Percentiles rank a stretch among this genome's conserved stretches.
Evolutionary conservation across 495 filamentous ascomycete species (phyloP).

Genomic region (Talaromyces ruber): DNA sequence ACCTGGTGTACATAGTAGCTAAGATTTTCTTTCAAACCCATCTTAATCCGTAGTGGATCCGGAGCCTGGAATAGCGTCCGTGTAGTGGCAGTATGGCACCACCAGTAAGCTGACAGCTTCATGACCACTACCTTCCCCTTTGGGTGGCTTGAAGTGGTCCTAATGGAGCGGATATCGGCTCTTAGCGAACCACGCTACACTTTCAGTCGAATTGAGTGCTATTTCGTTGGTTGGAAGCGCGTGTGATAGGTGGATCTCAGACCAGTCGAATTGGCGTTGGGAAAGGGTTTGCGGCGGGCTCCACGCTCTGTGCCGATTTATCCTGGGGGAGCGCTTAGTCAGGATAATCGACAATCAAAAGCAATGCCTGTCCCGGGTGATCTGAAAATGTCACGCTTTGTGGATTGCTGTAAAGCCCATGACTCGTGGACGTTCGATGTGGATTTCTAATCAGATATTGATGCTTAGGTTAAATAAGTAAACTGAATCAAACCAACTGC

Average conservation of each 20-base stretch:
- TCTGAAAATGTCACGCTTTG: background rate
- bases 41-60: background rate
- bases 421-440: too few species aligned
- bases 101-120: background rate
- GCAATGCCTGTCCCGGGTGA: too few species aligned
- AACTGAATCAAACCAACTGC: too few species aligned
- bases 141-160: background rate
- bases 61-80: background rate
- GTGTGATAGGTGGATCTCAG: background rate
- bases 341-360: too few species aligned
- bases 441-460: too few species aligned
- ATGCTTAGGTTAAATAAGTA: too few species aligned
- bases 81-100: background rate
- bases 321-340: slow-evolving; percentile 9
- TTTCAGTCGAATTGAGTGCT: background rate
- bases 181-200: background rate
- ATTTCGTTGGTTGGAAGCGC: background rate
- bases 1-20: background rate
- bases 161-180: background rate
- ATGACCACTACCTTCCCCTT: background rate
- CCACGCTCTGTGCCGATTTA: slow-evolving; percentile 15
- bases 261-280: background rate
- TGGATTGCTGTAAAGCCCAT: too few species aligned
- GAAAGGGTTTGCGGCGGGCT: background rate
- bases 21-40: background rate